phyloP scores from a whole-genome alignment of 169 alveolate species.

The Haemoproteus tartakovskyi region DNA sequence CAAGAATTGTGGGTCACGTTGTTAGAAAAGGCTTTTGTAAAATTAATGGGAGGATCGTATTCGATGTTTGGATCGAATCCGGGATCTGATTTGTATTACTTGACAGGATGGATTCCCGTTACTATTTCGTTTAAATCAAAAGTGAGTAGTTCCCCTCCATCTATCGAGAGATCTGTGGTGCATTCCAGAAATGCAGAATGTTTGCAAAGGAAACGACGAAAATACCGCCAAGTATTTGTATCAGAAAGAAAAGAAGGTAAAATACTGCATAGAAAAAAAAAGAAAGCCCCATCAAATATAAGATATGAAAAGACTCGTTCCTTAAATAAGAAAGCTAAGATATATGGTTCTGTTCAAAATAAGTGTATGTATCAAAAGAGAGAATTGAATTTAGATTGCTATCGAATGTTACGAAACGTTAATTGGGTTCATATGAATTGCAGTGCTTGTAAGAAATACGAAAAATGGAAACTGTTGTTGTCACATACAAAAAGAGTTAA shows the following conservation, averaged over 20 bases:
- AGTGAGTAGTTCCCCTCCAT: slow-evolving; percentile 70
- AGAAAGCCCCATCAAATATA: no score
- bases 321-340: no score
- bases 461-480: no score
- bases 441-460: no score
- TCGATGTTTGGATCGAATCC: slow-evolving; percentile 91
- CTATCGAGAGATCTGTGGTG: neutral
- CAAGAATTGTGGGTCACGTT: slow-evolving; percentile 89
- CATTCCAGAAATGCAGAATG: neutral
- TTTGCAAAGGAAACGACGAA: neutral
- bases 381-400: no score
- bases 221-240: neutral
- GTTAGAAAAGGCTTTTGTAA: slow-evolving; percentile 91
- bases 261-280: no score
- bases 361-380: no score
- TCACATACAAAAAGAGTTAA: neutral
- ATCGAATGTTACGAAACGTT: no score
- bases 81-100: slow-evolving; percentile 88
- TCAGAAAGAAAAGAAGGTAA: no score
- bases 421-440: no score
- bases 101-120: slow-evolving; percentile 94
- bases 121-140: slow-evolving; percentile 78
- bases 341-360: no score
- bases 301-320: no score
- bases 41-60: slow-evolving; percentile 87